Conservation (phyloP, 257 asterid species). For the Solanum tarapatanum region DNA sequence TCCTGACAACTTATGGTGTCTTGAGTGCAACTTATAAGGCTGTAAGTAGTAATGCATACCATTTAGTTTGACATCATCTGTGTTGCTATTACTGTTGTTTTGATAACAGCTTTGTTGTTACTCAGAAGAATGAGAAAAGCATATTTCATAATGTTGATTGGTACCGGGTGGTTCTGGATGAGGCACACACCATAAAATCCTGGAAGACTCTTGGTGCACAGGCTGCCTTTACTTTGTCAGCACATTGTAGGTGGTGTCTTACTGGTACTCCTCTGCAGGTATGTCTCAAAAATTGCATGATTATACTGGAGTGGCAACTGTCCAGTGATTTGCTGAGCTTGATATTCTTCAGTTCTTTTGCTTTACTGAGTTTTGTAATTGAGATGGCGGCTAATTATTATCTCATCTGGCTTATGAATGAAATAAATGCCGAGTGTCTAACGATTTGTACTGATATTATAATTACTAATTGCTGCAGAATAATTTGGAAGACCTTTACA, state of each 20-base stretch:
- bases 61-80: not conserved
- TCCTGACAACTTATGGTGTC: slow-evolving; percentile 81
- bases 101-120: not conserved
- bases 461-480: slow-evolving; percentile 38
- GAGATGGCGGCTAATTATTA: not conserved
- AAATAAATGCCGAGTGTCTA: not conserved
- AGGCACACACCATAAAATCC: slow-evolving; percentile 81
- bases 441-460: not conserved
- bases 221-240: slow-evolving; percentile 60
- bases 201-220: slow-evolving; percentile 60
- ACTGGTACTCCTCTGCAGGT: slow-evolving; percentile 97
- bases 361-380: not conserved
- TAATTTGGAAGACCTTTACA: slow-evolving; percentile 68
- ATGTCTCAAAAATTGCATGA: not conserved
- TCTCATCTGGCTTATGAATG: not conserved
- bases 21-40: slow-evolving; percentile 46
- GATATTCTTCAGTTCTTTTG: not conserved
- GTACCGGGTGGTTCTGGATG: slow-evolving; percentile 79
- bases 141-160: slow-evolving; percentile 75
- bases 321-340: not conserved
- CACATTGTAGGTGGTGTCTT: slow-evolving; percentile 80
- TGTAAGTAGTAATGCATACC: slow-evolving; percentile 21
- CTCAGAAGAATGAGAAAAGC: slow-evolving; percentile 42
- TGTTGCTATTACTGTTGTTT: not conserved
- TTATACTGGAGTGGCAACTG: not conserved